Conservation (phyloP, 495 filamentous ascomycete species). For the Talaromyces proteolyticus region DNA sequence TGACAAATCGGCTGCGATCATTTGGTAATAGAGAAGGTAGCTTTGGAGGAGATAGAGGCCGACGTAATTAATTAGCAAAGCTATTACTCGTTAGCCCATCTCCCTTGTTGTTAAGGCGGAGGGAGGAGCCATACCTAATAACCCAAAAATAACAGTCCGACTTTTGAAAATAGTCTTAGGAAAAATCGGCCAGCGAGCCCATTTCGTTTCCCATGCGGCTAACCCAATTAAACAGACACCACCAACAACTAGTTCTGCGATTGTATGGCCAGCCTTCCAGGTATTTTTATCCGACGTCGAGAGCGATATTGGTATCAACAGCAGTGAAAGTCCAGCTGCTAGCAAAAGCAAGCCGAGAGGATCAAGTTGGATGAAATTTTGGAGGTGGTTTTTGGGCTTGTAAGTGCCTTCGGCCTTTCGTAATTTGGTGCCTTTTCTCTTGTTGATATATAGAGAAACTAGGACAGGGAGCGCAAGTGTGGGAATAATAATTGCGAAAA, state of each 20-base stretch:
- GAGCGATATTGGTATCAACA: slow-evolving; percentile 4
- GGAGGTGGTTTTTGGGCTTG: background rate
- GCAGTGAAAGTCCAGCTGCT: background rate
- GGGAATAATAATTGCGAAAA: slow-evolving; percentile 4
- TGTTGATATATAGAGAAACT: background rate
- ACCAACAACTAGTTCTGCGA: slow-evolving; percentile 1
- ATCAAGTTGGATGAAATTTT: slow-evolving; percentile 3
- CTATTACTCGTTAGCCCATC: background rate
- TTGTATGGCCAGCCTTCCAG: background rate
- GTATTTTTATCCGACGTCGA: background rate
- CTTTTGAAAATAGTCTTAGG: background rate
- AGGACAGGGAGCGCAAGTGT: slow-evolving; percentile 2
- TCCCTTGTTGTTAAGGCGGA: background rate
- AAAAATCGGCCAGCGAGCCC: slow-evolving; percentile 2
- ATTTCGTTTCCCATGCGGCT: background rate
- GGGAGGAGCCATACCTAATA: background rate
- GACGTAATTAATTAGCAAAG: slow-evolving; percentile 3
- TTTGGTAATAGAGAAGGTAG: slow-evolving; percentile 1
- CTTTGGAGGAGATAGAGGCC: slow-evolving; percentile 1
- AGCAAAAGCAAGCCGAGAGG: background rate
- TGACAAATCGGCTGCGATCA: slow-evolving; percentile 1
- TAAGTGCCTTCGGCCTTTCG: slow-evolving; percentile 2
- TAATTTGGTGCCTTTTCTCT: slow-evolving; percentile 2
- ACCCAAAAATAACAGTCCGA: slow-evolving; percentile 2
- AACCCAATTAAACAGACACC: slow-evolving; percentile 1